Percentiles rank a stretch among this genome's conserved stretches.
Conservation (phyloP, 768 basidiomycete species). For the Naematelia encephala region DNA sequence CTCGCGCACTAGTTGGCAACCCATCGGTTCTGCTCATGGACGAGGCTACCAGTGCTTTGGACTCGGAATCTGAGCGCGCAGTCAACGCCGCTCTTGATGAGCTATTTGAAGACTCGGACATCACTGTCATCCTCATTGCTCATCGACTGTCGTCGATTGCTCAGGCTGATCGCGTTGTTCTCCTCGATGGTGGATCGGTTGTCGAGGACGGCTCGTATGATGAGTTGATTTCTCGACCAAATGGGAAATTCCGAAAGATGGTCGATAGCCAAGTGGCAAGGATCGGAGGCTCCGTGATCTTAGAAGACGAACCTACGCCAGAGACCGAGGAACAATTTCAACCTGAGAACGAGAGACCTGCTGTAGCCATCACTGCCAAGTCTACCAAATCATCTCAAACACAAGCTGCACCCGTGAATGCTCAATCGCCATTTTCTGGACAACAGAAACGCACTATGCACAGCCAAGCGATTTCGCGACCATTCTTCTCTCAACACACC, state of each 20-base stretch:
- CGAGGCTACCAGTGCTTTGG: constrained; percentile 64
- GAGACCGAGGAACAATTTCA: neutral
- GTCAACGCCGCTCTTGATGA: constrained; percentile 88
- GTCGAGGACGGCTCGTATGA: constrained; percentile 42
- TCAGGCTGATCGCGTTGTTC: constrained; percentile 79
- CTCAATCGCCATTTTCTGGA: constrained; percentile 10
- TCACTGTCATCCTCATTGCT: constrained; percentile 83
- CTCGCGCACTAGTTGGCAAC: constrained; percentile 81
- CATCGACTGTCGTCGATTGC: constrained; percentile 87
- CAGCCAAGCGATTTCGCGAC: constrained; percentile 25
- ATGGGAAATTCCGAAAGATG: constrained; percentile 45
- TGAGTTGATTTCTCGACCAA: constrained; percentile 30
- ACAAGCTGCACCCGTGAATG: neutral
- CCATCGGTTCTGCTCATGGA: constrained; percentile 82
- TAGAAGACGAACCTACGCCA: constrained; percentile 7
- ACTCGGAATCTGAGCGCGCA: constrained; percentile 48
- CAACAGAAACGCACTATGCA: constrained; percentile 7
- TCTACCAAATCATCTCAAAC: neutral
- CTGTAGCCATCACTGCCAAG: neutral
- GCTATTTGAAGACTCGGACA: constrained; percentile 70
- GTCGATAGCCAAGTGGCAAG: constrained; percentile 44
- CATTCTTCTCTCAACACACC: constrained; percentile 34
- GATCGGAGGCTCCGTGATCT: constrained; percentile 26
- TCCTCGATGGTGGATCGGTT: constrained; percentile 60
- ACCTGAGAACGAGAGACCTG: neutral